Evolutionary conservation across 2,329 filamentous ascomycete genomes (phyloP).

Genomic region (Cadophora sp.): DNA sequence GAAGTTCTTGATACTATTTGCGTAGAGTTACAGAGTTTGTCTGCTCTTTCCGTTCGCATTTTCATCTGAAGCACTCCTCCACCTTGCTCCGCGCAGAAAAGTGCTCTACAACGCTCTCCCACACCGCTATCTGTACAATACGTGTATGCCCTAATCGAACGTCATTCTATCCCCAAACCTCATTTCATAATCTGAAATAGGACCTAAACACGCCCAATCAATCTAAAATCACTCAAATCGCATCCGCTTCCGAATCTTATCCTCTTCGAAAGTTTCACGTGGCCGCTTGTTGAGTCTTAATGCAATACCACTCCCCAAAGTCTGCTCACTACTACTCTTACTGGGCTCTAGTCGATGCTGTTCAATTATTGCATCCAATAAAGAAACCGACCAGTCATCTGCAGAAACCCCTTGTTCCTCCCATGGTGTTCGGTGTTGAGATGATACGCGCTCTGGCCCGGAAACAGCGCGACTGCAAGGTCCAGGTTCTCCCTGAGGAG

Average conservation of each 20-base stretch:
- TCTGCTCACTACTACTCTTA: no score
- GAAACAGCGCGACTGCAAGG: no score
- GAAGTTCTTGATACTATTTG: no score
- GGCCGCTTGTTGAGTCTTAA: neutral
- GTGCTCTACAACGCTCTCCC: no score
- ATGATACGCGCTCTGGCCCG: no score
- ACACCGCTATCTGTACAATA: neutral
- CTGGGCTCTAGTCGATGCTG: no score
- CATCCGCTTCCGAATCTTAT: neutral
- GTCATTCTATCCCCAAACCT: no score
- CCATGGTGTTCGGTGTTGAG: neutral
- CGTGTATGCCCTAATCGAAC: neutral
- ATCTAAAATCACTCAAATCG: neutral
- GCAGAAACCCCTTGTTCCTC: neutral
- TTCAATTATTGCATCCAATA: neutral
- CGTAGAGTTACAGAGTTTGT: no score
- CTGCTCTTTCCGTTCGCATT: no score
- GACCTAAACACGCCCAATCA: neutral
- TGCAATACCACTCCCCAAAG: no score
- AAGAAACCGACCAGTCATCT: neutral
- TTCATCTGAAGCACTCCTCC: no score
- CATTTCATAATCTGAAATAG: neutral
- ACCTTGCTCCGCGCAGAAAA: neutral
- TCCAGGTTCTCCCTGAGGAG: no score
- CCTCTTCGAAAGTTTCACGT: neutral